Base-by-base conservation (phyloP, 225 moss, liverwort and hornwort species). In the Physcomitrium patens region DNA sequence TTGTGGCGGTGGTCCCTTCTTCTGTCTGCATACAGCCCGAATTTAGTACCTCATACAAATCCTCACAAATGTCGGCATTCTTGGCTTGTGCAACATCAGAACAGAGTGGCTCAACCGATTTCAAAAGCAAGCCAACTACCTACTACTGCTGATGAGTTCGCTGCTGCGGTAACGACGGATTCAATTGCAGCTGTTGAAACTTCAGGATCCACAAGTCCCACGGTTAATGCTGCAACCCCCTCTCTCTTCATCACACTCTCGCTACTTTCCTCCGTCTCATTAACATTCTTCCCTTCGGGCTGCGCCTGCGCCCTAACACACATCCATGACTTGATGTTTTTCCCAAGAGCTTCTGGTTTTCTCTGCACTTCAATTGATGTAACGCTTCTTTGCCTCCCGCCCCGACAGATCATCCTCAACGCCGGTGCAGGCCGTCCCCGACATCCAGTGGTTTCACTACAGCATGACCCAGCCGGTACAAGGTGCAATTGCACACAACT, bases 151-250 rank as follows among this genome's bases (percentile, higher is more conserved):
- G 82, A 62, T 65, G 83, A 43, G 43, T 76, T 62, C 71, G 76
- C 81, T 51, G 75, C 78, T 8, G 78, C 81, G 22, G 80, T 82
- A 5, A 84, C 44, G 44, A 78, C 84, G 31, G 79, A 77, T 70
- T 77, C 77, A 67, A 86, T 70, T 14, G 86, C 89, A 13, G 81
- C 73, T 24, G 66, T 48, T 9, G 89, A 84, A 56, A 73, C 66
- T 48, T 89, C 89, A 1, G 84, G 77, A 24, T 86, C 82, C 72
- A 84, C 78, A 69, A 86, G 72, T 37, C 72, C 86, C 68, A 70
- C 86, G 7, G 86, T 89, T 60, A 65, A 72, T 0, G 84, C 86
- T 23, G 89, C 86, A 12, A 71, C 63, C 1, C 64, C 76, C 12
- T 83, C 77, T 64, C 9, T 72, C 24, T 24, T 1, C 24, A 1